Evolutionary conservation across 2,329 filamentous ascomycete genomes (phyloP), one percentile per base, ranked within the genome.

Genomic region (Fusarium sp.): DNA sequence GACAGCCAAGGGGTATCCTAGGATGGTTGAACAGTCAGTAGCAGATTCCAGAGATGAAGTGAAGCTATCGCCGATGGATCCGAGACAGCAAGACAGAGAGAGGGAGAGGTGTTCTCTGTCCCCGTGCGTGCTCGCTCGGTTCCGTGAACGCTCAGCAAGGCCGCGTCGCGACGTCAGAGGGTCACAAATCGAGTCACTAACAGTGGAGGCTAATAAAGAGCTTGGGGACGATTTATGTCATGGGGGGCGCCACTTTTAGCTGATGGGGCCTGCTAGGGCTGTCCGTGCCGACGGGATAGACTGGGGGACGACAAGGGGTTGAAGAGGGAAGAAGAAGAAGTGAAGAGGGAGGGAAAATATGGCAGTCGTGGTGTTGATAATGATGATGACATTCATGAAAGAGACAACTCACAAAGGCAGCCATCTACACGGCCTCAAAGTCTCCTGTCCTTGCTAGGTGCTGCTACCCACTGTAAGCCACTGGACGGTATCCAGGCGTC

Each of bases 1-100:
- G 85, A 83, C 81, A 89, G 82, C 88, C 87, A 89, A 77, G 88
- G 88, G 47, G 80, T 81, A 61, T 85, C 83, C 83, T 85, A 61
- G 37, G 22, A 70, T 66, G 61, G 56, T 62, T 59, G 54, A 66
- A 61, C 22, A 33, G 70, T 81, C 70, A 81, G 76, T 62, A 61
- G 69, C 40, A 45, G 54, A 45, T 2, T 32, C 50, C 20, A 20
- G 35, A 7, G 15, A 25, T 65, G 11, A 40, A 14, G 35, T 52
- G 54, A 54, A 2, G 45, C 22, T 63, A 38, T 58, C 63, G 63
- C 47, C n/a, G 47, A 32, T 33, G 54, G 32, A 40, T n/a, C 12
- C 40, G 50, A 20, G 35, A 40, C 54, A 15, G 50, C 12, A 35
- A 27, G n/a, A 27, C 40, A 45, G 35, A 30, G 22, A 62, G 25